Evolutionary conservation across 768 basidiomycete genomes (phyloP), one percentile per base, ranked within the genome.

Genomic region (Epithele typhae): DNA sequence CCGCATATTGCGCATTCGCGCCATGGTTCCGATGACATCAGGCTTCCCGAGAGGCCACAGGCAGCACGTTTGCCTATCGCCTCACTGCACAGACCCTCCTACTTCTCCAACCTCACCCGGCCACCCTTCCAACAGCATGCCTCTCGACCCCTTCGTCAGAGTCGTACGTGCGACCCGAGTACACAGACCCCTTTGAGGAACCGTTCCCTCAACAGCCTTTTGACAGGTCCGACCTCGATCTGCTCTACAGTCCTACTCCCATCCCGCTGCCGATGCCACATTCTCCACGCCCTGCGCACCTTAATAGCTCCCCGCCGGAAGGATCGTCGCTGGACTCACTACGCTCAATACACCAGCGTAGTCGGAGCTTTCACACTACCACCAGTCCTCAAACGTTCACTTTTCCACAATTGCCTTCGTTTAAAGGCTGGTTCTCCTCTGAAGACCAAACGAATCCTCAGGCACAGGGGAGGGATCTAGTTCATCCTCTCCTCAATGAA

Each of bases 71-170:
- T n/a, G n/a, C 5, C 56, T 61, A 7, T 60, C 59, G 5, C 51
- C 40, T 44, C 53, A 24, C 53, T 61, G 25, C 59, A 54, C 14
- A 38, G 56, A 10, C 52, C 57, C 17, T 53, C 49, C 33, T 60
- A 59, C 48, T 58, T 24, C 76, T 79, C 1, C 73, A 75, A 40
- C 62, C 62, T 22, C 75, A 74, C 80, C 3, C 76, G 82, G 37
- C 76, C 1, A 79, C 84, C 0, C 72, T 84, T 21, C 84, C 86
- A 21, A 82, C 78, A 6, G 68, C 81, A 5, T 78, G 81, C 1
- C 64, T 84, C 12, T 78, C 81, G 0, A 73, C 71, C 11, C 37
- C 54, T 37, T 72, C 71, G 15, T 33, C 54, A 39, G 33, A 41
- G 0, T 44, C 52, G 19, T 52, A 44, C 35, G 48, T 48, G 34